A percentile compares a stretch with the other conserved stretches of the same genome.
Evolutionary conservation across 1,284 basidiomycete genomes (phyloP).

Genomic region (Ustilago curta): DNA sequence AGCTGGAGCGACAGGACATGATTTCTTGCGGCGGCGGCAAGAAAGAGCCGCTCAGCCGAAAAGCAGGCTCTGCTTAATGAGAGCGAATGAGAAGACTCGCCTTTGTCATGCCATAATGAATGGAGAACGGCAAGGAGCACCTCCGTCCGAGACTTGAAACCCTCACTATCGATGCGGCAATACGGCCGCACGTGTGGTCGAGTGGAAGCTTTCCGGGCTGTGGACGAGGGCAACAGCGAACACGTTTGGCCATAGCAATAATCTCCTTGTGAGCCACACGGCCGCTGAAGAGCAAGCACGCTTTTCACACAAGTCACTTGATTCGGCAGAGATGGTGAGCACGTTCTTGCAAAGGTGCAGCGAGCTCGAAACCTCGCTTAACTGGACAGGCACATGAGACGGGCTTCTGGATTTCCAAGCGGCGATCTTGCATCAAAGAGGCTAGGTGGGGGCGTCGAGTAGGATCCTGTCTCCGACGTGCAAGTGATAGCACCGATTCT

Average conservation of each 20-base stretch:
- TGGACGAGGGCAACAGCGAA: conserved; percentile 7
- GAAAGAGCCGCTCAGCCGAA: conserved; percentile 2
- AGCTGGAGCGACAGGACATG: neutral
- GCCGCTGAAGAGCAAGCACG: no score
- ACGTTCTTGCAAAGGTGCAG: conserved; percentile 17
- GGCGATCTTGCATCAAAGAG: neutral
- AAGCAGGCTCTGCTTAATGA: neutral
- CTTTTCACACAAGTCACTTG: no score
- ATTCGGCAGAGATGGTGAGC: conserved; percentile 8
- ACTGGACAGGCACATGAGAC: conserved; percentile 18
- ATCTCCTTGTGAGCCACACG: no score
- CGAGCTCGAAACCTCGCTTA: conserved; percentile 23
- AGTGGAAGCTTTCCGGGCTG: neutral
- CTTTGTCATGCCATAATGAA: neutral
- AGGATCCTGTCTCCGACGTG: no score
- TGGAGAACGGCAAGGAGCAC: neutral
- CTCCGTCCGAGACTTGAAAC: neutral
- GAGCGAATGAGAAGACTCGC: neutral
- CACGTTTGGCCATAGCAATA: conserved; percentile 16
- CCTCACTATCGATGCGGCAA: conserved; percentile 1
- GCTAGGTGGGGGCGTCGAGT: neutral
- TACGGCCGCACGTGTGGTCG: no score
- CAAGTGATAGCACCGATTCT: neutral
- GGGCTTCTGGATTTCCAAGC: neutral
- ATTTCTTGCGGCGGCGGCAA: conserved; percentile 5